These are phyloP conservation scores for Murraya paniculata DNA, from an alignment of 345 rosid genomes.

Conservation along the genomic window DNA sequence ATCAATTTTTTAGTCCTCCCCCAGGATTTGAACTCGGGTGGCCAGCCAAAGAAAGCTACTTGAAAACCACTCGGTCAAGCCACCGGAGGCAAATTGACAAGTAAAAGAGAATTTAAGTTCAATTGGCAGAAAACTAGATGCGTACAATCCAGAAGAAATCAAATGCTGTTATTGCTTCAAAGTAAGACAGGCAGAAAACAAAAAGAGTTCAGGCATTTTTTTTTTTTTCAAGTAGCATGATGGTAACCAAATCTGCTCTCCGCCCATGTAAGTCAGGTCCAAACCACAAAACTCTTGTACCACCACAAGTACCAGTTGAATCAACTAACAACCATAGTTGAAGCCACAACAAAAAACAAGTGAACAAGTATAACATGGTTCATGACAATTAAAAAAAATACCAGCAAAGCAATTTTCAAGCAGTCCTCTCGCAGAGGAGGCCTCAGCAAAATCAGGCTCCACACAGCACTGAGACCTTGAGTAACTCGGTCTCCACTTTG, in stretches of 20 bases:
- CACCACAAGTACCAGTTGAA: not conserved
- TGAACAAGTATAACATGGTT: not conserved
- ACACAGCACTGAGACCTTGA: slow-evolving; percentile 94
- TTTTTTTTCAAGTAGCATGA: not conserved
- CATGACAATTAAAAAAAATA: slow-evolving; percentile 23
- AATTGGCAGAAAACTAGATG: not conserved
- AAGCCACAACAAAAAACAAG: not conserved
- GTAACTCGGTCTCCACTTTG: slow-evolving; percentile 91
- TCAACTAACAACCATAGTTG: not conserved
- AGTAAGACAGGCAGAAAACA: not conserved
- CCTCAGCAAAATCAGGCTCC: slow-evolving; percentile 85
- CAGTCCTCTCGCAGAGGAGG: slow-evolving; percentile 82
- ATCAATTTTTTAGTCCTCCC: too few species aligned
- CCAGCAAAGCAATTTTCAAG: slow-evolving; percentile 95
- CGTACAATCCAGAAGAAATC: not conserved
- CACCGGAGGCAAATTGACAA: not conserved
- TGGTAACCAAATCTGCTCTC: not conserved
- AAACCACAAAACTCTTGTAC: not conserved
- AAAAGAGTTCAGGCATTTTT: not conserved
- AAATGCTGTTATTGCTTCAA: not conserved
- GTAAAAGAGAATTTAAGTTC: not conserved
- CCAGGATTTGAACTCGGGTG: too few species aligned
- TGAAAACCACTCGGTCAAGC: too few species aligned
- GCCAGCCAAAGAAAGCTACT: too few species aligned
- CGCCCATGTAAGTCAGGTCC: not conserved